These are phyloP conservation scores for Trypethelium eluteriae DNA, from an alignment of 495 filamentous ascomycete species.

Conservation along the genomic window DNA sequence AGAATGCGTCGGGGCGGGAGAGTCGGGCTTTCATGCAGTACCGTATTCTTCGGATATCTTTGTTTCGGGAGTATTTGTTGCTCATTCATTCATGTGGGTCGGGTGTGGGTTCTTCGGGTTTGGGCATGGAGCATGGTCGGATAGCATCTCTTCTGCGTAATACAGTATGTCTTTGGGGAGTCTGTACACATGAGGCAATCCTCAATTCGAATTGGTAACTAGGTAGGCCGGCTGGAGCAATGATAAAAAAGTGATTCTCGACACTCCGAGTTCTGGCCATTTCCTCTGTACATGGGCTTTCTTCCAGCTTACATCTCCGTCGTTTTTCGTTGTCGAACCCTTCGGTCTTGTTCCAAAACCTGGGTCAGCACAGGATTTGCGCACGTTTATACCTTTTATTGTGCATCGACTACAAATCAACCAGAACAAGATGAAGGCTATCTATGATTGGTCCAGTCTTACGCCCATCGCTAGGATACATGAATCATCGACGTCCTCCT, in stretches of 20 bases:
- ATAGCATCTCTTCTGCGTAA: neutral
- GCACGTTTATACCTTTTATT: too few species aligned
- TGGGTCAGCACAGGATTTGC: too few species aligned
- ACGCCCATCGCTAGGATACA: too few species aligned
- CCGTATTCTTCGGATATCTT: neutral
- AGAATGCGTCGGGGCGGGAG: neutral
- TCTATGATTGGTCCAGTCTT: too few species aligned
- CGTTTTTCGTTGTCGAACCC: too few species aligned
- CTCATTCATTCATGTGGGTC: neutral
- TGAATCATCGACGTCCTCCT: too few species aligned
- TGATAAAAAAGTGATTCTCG: slow-evolving; percentile 8
- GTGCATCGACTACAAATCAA: too few species aligned
- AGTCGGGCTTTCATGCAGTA: neutral
- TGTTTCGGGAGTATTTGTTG: neutral
- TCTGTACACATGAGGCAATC: slow-evolving; percentile 5
- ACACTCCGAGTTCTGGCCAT: neutral
- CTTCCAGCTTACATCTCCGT: too few species aligned
- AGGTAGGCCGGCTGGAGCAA: slow-evolving; percentile 11
- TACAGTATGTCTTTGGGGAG: neutral
- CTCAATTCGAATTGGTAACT: neutral
- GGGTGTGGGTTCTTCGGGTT: neutral
- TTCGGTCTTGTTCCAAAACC: neutral
- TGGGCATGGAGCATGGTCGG: neutral
- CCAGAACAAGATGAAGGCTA: too few species aligned
- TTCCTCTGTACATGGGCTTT: neutral